Evolutionary conservation across 108 stramenopile species (phyloP), one percentile per base, ranked within the genome.

Genomic region (Pseudonitzschia pungens): DNA sequence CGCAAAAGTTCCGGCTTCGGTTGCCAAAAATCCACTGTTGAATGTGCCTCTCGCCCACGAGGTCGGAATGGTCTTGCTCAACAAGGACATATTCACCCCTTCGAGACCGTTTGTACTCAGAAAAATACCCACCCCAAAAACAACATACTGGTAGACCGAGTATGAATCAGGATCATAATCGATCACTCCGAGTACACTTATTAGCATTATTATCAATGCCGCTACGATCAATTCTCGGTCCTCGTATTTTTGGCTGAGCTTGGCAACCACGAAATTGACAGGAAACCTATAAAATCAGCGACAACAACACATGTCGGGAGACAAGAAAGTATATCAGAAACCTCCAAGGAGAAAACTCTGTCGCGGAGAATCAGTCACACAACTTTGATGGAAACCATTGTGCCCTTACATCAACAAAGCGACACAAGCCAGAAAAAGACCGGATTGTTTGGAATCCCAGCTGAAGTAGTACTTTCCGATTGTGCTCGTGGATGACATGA

Each of bases 1-100:
- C 15, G 95, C 96, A 18, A 89, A 59, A 12, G 95, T 95, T 24
- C 96, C 96, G 0, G 94, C 88, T 77, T 97, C 95, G 29, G 96
- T 97, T 44, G 95, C 90, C 36, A 97, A 73, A 33, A 96, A 83
- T 4, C 96, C 96, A 67, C 85, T 81, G 77, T 97, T 97, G 71
- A 95, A 88, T 15, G 86, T 90, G 40, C 96, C 96, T 54, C 68
- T 78, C 28, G 92, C 92, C 74, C 96, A 82, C 24, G 74, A 67
- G 9, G 82, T 83, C 0, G 92, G 87, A 36, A 97, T 90, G 0
- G 91, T 81, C 73, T 96, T 96, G n/a, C 84, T 84, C 27, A 96
- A 71, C 50, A 93, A 62, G n/a, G 88, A 80, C 95, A 96, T 96
- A 55, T 89, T 87, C 4, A 87, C 84, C 11, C 81, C 90, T 66